phyloP scores from a whole-genome alignment of 1,284 basidiomycete genomes.

The Tylopilus sp. region DNA sequence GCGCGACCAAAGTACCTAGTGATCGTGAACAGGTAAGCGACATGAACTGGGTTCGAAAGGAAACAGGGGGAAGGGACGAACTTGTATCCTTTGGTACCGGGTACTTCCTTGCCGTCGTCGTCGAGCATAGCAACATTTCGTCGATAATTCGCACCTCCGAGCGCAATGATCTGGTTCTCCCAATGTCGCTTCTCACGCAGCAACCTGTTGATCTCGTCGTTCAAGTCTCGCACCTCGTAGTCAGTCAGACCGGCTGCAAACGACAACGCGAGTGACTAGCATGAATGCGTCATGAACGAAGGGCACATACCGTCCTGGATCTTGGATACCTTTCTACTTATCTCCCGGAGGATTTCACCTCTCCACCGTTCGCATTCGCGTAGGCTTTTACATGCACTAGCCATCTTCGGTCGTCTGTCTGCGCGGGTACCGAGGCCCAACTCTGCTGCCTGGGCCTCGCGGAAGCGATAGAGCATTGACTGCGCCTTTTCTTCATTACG shows the following conservation, averaged over 20 bases:
- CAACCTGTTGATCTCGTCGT: conserved; percentile 97
- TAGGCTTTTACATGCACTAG: conserved; percentile 84
- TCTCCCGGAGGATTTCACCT: conserved; percentile 91
- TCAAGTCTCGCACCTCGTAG: conserved; percentile 86
- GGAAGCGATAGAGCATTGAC: conserved; percentile 98
- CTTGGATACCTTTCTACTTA: conserved; percentile 94
- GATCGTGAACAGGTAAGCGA: conserved; percentile 2
- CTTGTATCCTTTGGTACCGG: conserved; percentile 99
- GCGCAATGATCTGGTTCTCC: conserved; percentile 94
- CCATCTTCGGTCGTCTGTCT: conserved; percentile 86
- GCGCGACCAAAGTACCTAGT: conserved; percentile 93
- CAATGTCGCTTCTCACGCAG: conserved; percentile 95
- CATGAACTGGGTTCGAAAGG: background rate
- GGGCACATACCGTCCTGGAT: conserved; percentile 85
- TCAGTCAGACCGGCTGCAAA: conserved; percentile 82
- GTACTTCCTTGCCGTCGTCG: conserved; percentile 92
- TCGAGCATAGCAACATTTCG: conserved; percentile 88
- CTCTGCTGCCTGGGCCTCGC: conserved; percentile 94
- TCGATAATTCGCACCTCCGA: conserved; percentile 96
- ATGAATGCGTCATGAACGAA: too few relatives aligned
- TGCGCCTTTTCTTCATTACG: conserved; percentile 98
- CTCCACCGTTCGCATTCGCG: conserved; percentile 95
- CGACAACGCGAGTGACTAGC: background rate
- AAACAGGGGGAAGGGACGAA: conserved; percentile 38
- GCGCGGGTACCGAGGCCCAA: conserved; percentile 82